Evolutionary conservation across 164 flowering plant genomes (phyloP).

Genomic region (Cinnamomum chago): DNA sequence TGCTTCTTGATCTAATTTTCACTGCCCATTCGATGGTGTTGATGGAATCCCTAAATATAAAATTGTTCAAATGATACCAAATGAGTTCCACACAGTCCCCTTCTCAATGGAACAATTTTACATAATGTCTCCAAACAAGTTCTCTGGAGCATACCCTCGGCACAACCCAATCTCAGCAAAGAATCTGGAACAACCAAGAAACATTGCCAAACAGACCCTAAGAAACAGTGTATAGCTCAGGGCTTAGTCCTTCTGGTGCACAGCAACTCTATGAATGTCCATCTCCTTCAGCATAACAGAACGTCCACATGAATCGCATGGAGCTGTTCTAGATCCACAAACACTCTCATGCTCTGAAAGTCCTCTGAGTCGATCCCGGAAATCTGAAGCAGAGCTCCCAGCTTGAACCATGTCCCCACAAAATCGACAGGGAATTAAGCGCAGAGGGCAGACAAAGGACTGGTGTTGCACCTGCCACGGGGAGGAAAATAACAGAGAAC

Average conservation of each 20-base stretch:
- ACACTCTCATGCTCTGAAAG: constrained; percentile 82
- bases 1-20: no score
- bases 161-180: no score
- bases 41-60: no score
- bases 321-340: constrained; percentile 95
- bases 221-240: not conserved
- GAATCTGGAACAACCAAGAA: no score
- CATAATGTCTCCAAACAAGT: no score
- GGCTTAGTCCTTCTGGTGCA: constrained; percentile 56
- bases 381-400: constrained; percentile 58
- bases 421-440: constrained; percentile 75
- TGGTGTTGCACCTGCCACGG: constrained; percentile 80
- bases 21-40: no score
- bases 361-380: constrained; percentile 74
- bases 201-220: no score
- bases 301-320: constrained; percentile 95
- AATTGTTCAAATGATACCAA: no score
- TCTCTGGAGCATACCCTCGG: no score
- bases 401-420: constrained; percentile 98
- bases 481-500: not conserved
- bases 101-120: no score
- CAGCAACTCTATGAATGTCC: constrained; percentile 91
- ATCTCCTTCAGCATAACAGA: constrained; percentile 96
- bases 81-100: no score
- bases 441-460: constrained; percentile 62